Conservation (phyloP, 192 early-diverging fungal genomes). For the Entomortierella chlamydospora region DNA sequence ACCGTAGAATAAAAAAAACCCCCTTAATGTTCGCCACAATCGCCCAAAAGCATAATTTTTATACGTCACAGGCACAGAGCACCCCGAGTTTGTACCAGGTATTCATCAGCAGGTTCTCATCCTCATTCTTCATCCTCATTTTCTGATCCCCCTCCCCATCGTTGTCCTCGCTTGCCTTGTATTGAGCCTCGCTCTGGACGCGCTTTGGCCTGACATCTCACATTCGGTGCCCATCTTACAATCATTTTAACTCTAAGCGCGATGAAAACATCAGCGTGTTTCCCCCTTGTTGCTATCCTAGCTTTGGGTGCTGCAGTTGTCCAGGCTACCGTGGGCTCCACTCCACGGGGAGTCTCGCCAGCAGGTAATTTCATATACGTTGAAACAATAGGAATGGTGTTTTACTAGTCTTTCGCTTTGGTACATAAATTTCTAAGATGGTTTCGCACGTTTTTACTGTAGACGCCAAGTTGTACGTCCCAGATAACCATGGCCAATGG, state of each 20-base stretch:
- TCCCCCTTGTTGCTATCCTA: constrained; percentile 30
- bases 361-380: constrained; percentile 12
- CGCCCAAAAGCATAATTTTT: neutral
- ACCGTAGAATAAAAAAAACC: no score
- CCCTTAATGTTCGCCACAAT: no score
- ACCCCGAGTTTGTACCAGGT: neutral
- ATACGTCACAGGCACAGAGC: neutral
- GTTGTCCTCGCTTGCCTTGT: no score
- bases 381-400: no score
- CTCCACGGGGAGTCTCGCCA: constrained; percentile 35
- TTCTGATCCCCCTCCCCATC: no score
- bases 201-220: neutral
- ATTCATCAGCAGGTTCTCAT: neutral
- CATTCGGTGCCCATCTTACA: neutral
- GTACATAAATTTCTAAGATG: no score
- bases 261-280: constrained; percentile 21
- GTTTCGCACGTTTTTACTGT: neutral
- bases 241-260: neutral
- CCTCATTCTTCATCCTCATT: neutral
- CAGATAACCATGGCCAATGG: constrained; percentile 53
- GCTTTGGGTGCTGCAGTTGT: constrained; percentile 22
- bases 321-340: neutral
- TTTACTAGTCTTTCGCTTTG: no score
- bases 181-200: no score
- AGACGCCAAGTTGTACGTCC: constrained; percentile 26